These are phyloP conservation scores for Abelmoschus esculentus DNA, from an alignment of 345 rosid species.

Conservation along the genomic window DNA sequence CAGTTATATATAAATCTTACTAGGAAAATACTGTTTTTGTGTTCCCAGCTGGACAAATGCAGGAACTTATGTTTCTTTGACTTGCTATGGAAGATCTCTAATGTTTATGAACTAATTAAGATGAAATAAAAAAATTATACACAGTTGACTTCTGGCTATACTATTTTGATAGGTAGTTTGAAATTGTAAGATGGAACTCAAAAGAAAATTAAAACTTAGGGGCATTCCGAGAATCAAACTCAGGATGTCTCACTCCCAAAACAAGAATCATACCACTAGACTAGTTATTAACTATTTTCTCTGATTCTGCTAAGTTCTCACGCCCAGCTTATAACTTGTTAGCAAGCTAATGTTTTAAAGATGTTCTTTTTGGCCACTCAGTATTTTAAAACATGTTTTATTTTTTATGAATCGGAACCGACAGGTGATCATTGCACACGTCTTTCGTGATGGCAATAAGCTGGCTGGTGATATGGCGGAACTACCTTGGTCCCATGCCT, in stretches of 20 bases:
- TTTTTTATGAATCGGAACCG: no score
- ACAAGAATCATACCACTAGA: conserved; percentile 68
- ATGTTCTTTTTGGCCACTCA: not conserved
- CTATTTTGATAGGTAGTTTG: not conserved
- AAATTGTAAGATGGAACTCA: no score
- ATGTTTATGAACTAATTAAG: not conserved
- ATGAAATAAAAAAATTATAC: not conserved
- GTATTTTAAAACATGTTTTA: no score
- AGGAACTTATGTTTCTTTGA: not conserved
- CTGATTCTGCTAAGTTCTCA: not conserved
- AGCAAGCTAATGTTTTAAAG: not conserved
- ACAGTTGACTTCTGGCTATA: not conserved
- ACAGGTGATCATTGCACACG: no score
- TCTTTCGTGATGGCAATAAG: no score
- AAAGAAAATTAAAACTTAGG: no score
- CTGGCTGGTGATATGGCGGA: no score
- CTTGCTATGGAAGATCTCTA: not conserved
- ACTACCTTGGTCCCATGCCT: no score
- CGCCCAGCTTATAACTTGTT: not conserved
- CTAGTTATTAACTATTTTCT: conserved; percentile 6
- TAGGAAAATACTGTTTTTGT: not conserved
- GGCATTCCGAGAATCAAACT: conserved; percentile 65
- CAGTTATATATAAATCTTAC: not conserved
- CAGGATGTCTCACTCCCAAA: conserved; percentile 58
- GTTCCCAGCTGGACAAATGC: not conserved